Evolutionary conservation across 495 filamentous ascomycete species (phyloP).

Genomic region (Parathielavia appendiculata): DNA sequence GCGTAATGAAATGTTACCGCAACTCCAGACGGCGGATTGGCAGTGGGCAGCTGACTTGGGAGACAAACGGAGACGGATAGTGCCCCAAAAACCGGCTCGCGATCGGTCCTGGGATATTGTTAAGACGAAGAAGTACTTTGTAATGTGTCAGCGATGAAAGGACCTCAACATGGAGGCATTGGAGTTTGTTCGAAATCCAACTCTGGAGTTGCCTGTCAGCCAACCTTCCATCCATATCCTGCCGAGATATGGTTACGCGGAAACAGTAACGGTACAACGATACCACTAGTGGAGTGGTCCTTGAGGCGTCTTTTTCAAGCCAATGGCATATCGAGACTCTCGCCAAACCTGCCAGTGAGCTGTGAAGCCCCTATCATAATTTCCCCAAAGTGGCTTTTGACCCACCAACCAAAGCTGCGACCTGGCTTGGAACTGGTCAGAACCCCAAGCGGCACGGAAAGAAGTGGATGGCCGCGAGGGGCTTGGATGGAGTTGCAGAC

Average conservation of each 20-base stretch:
- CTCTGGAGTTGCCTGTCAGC: too few species aligned
- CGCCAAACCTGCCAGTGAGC: slow-evolving; percentile 3
- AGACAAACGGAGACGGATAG: too few species aligned
- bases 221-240: too few species aligned
- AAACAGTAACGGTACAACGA: not conserved
- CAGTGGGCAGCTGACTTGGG: too few species aligned
- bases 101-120: too few species aligned
- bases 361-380: slow-evolving; percentile 23
- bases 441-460: slow-evolving; percentile 2
- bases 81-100: too few species aligned
- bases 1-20: not conserved
- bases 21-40: too few species aligned
- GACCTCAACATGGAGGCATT: too few species aligned
- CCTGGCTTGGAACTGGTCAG: not conserved
- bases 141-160: too few species aligned
- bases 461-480: not conserved
- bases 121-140: too few species aligned
- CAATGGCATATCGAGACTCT: slow-evolving; percentile 13
- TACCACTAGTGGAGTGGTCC: slow-evolving; percentile 5
- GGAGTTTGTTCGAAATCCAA: too few species aligned
- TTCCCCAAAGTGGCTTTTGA: slow-evolving; percentile 27
- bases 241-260: too few species aligned
- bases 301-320: not conserved
- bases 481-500: not conserved
- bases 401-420: slow-evolving; percentile 14